Base-by-base conservation (phyloP, 2,329 filamentous ascomycete species). In the Alternaria sp. region DNA sequence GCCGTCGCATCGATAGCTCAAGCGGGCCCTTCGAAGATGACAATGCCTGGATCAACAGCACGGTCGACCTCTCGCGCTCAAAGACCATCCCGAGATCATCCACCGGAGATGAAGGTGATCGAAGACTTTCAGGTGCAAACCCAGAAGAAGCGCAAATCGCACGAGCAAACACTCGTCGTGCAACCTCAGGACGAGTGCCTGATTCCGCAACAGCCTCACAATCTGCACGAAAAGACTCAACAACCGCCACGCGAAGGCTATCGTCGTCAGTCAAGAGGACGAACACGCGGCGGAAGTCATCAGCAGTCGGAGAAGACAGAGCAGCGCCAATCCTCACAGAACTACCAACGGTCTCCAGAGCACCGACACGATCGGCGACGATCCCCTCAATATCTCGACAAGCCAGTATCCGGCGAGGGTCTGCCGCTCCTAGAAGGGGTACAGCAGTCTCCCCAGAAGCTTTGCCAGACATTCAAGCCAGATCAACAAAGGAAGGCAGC, bases 21-120 rank as follows among this genome's bases (percentile, higher is more conserved):
- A 32, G 61, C 36, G 62, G 63, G 62, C 32, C 56, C 57, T 63
- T 17, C 58, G 44, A 55, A 40, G 21, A 57, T 62, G 61, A 61
- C 28, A 36, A 28, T 54, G 45, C 60, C 59, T 32, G n/a, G 47
- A 19, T 45, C 28, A 36, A 13, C 55, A 62, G 32, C 30, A 60
- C 49, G 40, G 25, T 63, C 21, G 62, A 67, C 54, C 56, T 61
- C 23, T 53, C 59, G 36, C 51, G 63, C 59, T 40, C 13, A 44
- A 19, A 49, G 50, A 36, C 32, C 40, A 44, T 44, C 47, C 32
- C 47, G 17, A 26, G 47, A 50, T 0, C 47, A n/a, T 28, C 32
- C 28, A 36, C 47, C 45, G 47, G 49, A 61, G 43, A 30, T 12
- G 43, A 40, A 40, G 15, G 36, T 40, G 36, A 40, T 17, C 36